Percentiles rank a stretch among this genome's conserved stretches.
Conservation (phyloP, 768 basidiomycete species). For the Amanita inopinata region DNA sequence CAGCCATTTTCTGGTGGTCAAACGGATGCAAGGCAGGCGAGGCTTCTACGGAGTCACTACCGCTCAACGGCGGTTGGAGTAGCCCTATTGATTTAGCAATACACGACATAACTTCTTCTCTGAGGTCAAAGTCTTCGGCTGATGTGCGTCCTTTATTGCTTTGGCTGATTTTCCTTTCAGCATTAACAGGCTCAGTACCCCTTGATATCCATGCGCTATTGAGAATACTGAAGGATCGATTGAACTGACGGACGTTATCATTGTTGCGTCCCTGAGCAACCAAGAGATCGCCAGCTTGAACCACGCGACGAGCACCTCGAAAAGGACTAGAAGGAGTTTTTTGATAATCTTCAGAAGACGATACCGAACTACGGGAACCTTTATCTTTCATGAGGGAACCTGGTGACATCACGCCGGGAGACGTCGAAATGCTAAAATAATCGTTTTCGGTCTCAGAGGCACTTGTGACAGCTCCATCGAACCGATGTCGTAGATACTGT, state of each 20-base stretch:
- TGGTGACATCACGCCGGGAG: slow-evolving; percentile 19
- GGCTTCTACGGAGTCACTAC: slow-evolving; percentile 51
- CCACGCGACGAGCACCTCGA: slow-evolving; percentile 39
- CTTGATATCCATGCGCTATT: slow-evolving; percentile 39
- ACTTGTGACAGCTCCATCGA: slow-evolving; percentile 47
- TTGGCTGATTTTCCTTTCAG: slow-evolving; percentile 14
- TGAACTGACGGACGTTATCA: slow-evolving; percentile 35
- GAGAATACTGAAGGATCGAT: slow-evolving; percentile 39
- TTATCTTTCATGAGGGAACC: slow-evolving; percentile 10
- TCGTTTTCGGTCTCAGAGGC: slow-evolving; percentile 45
- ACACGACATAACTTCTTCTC: slow-evolving; percentile 94
- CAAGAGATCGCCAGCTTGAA: slow-evolving; percentile 73
- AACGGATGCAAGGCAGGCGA: slow-evolving; percentile 52
- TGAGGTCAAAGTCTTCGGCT: slow-evolving; percentile 82
- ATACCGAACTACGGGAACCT: slow-evolving; percentile 4
- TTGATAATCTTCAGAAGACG: slow-evolving; percentile 14
- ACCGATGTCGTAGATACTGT: slow-evolving; percentile 83
- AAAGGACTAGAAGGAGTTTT: slow-evolving; percentile 12
- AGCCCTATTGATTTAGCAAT: slow-evolving; percentile 97
- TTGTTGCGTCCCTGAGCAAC: slow-evolving; percentile 41
- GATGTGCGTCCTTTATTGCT: slow-evolving; percentile 20
- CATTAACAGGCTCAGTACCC: slow-evolving; percentile 20
- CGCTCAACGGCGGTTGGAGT: slow-evolving; percentile 74
- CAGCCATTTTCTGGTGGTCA: slow-evolving; percentile 29
- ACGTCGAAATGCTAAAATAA: slow-evolving; percentile 37